Evolutionary conservation across 352 stramenopile species (phyloP), one percentile per base, ranked within the genome.

Genomic region (Globisporangium cederbergense): DNA sequence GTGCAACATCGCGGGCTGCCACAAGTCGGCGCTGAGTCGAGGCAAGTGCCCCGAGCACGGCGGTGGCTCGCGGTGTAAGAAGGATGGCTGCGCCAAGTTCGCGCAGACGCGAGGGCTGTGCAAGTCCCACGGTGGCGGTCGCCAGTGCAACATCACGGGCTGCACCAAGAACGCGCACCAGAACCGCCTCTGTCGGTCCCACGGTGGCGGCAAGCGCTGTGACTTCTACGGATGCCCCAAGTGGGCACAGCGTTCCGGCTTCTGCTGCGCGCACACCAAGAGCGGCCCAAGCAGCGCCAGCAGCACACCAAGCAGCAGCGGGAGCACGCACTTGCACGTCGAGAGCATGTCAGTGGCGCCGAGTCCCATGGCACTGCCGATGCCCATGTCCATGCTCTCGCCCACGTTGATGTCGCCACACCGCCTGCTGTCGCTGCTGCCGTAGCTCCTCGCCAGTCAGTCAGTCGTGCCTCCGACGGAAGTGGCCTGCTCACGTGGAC

Each of bases 121-220:
- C 72, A 93, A 93, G 62, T 91, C 84, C 7, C 89, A 97, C 49
- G 88, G 88, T 4, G 88, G 86, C 8, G 88, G 88, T 18, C 79
- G 86, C 2, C 76, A 88, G 60, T 96, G 88, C 68, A 89, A 82
- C 42, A 73, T 95, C 49, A 67, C 66, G 20, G 83, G 81, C 11
- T 96, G 88, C 77, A 77, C 75, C 22, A 96, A 96, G 74, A 91
- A 93, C 58, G 84, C 83, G 7, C 86, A 95, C 59, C 87, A 93
- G 58, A 92, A 93, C 62, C 81, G 83, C 16, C 73, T 92, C 58
- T 96, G 88, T 43, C 82, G 85, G 10, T 91, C 79, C 7, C 88
- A 96, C 28, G 88, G 88, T 34, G 88, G 88, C 28, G 87, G 87
- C 32, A 93, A 93, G 63, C 77, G 87, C 0, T 96, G 88, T 60